These are phyloP conservation scores for Cordyceps militaris DNA, from an alignment of 2,329 filamentous ascomycete genomes.

Conservation along the genomic window DNA sequence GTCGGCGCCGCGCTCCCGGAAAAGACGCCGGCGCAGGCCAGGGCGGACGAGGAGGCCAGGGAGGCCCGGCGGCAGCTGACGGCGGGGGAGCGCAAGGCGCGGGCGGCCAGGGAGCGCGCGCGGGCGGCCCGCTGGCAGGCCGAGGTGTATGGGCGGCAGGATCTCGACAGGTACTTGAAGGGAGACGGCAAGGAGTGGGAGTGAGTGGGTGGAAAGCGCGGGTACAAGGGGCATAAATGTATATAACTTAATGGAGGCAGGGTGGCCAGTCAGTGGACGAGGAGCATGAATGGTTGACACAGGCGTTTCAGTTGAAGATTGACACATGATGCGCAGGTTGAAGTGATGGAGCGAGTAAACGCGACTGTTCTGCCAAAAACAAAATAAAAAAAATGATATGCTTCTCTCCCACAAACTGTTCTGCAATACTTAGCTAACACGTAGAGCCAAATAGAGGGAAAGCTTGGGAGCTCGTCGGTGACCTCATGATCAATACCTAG, in stretches of 20 bases:
- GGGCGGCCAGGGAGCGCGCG: constrained; percentile 54
- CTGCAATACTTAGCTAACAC: not conserved
- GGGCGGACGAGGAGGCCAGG: constrained; percentile 34
- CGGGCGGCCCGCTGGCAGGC: constrained; percentile 57
- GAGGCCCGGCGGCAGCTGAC: constrained; percentile 49
- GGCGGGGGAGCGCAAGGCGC: constrained; percentile 61
- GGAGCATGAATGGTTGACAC: not conserved
- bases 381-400: too few relatives aligned
- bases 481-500: too few relatives aligned
- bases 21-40: constrained; percentile 32
- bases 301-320: not conserved
- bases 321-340: not conserved
- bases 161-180: constrained; percentile 68
- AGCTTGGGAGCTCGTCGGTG: too few relatives aligned
- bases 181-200: constrained; percentile 23
- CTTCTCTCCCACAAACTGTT: not conserved
- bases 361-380: not conserved
- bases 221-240: not conserved
- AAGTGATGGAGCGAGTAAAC: not conserved
- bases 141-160: constrained; percentile 68
- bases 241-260: not conserved
- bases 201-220: not conserved
- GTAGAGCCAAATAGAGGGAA: not conserved
- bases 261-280: not conserved
- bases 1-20: constrained; percentile 51